Conservation (phyloP, 352 stramenopile species). For the Salisapilia sapeloensis region DNA sequence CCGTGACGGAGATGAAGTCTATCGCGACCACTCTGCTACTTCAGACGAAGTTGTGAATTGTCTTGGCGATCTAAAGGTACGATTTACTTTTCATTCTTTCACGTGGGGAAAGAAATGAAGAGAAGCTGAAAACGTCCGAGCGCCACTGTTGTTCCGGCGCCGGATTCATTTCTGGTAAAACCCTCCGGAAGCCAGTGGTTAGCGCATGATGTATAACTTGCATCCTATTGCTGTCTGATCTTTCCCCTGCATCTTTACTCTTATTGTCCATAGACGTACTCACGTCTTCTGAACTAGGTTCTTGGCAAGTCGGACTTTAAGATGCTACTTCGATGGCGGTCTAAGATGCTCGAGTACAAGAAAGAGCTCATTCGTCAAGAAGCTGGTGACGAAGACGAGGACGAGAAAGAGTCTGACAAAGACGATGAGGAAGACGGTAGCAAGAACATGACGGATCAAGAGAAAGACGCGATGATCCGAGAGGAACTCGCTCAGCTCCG, state of each 20-base stretch:
- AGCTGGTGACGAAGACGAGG: constrained; percentile 16
- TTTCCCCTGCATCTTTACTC: constrained; percentile 1
- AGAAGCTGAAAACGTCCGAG: constrained; percentile 76
- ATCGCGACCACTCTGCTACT: constrained; percentile 59
- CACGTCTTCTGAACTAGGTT: constrained; percentile 31
- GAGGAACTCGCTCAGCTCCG: constrained; percentile 70
- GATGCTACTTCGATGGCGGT: constrained; percentile 91
- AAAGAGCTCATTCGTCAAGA: constrained; percentile 60
- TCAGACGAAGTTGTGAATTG: constrained; percentile 63
- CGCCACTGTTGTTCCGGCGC: constrained; percentile 74
- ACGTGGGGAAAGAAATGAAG: constrained; percentile 28
- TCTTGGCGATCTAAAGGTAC: constrained; percentile 87
- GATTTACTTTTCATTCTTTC: not conserved
- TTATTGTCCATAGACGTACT: constrained; percentile 1
- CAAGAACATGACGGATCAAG: constrained; percentile 50
- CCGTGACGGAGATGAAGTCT: constrained; percentile 59
- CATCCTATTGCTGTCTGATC: constrained; percentile 65
- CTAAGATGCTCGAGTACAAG: constrained; percentile 85
- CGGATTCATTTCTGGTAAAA: constrained; percentile 82
- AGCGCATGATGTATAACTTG: constrained; percentile 28
- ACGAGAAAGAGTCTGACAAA: constrained; percentile 15
- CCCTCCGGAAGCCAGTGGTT: constrained; percentile 75
- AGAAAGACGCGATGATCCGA: constrained; percentile 70
- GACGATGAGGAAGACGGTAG: constrained; percentile 19
- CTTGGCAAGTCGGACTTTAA: constrained; percentile 98